These are phyloP conservation scores for Paramecium tetraurelia DNA, from an alignment of 73 alveolate species.

Conservation along the genomic window DNA sequence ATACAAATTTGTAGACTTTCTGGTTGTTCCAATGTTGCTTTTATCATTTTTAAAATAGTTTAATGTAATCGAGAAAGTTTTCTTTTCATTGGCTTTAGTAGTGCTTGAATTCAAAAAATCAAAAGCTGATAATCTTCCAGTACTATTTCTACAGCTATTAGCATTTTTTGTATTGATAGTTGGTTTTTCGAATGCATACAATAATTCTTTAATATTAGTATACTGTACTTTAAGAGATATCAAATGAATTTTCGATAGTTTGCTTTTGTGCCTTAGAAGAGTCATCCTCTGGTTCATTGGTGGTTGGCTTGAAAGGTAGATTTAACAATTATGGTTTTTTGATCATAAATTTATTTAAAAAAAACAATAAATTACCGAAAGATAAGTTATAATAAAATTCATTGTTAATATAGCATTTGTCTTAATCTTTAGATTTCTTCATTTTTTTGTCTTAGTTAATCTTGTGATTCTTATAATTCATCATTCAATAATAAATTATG, in stretches of 20 bases:
- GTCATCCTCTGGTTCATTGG: not conserved
- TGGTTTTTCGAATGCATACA: constrained; percentile 11
- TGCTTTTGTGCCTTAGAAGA: not conserved
- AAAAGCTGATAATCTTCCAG: not conserved
- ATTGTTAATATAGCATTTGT: not conserved
- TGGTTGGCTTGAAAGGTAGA: not conserved
- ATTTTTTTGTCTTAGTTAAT: not conserved
- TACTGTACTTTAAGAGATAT: not conserved
- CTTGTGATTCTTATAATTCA: not conserved
- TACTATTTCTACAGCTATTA: not conserved
- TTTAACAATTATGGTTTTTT: not conserved
- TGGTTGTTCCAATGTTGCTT: not conserved
- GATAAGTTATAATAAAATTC: not conserved
- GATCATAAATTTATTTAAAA: not conserved
- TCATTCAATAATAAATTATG: not conserved
- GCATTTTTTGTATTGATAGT: not conserved
- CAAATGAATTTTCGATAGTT: not conserved
- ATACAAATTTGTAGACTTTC: not conserved
- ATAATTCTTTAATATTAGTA: not conserved
- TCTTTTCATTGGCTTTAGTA: not conserved
- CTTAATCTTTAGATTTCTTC: not conserved
- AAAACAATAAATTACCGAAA: not conserved
- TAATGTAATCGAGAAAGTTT: not conserved
- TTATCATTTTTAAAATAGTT: not conserved
- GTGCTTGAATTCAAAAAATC: not conserved